phyloP scores from a whole-genome alignment of 495 filamentous ascomycete species.

The Astrothelium macrocarpum region DNA sequence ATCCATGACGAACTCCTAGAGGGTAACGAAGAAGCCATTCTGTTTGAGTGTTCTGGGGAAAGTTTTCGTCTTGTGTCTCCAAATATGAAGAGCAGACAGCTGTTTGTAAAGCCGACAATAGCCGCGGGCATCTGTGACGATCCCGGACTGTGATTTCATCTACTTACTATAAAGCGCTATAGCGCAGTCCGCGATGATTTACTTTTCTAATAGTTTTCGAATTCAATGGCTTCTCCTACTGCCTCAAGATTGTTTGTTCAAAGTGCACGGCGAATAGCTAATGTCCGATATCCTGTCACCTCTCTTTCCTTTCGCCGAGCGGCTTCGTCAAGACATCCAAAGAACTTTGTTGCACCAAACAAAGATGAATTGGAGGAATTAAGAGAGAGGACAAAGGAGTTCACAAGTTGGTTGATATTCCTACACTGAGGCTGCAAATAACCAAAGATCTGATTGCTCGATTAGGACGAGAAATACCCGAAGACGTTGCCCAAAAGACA shows the following conservation, averaged over 20 bases:
- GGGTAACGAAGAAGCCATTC: not conserved
- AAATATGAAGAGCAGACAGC: not conserved
- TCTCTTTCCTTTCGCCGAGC: constrained; percentile 27
- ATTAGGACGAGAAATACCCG: constrained; percentile 61
- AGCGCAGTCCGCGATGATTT: not conserved
- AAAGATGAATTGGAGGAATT: constrained; percentile 70
- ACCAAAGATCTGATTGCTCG: not conserved
- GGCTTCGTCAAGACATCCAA: constrained; percentile 73
- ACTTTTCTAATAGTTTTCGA: not conserved
- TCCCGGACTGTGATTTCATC: not conserved
- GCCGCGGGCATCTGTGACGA: not conserved
- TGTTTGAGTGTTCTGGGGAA: not conserved
- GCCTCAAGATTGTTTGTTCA: not conserved
- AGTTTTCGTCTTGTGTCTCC: not conserved
- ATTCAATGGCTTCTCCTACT: not conserved
- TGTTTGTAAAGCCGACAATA: not conserved
- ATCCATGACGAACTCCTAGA: not conserved
- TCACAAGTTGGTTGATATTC: constrained; percentile 47
- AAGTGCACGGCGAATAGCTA: not conserved
- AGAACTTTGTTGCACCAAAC: constrained; percentile 68
- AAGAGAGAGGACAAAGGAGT: constrained; percentile 85
- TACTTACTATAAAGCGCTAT: not conserved
- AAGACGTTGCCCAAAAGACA: constrained; percentile 68
- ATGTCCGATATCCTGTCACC: not conserved
- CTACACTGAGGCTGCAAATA: not conserved